Base-by-base conservation (phyloP, 2,329 filamentous ascomycete genomes). In the Diplodia corticola region DNA sequence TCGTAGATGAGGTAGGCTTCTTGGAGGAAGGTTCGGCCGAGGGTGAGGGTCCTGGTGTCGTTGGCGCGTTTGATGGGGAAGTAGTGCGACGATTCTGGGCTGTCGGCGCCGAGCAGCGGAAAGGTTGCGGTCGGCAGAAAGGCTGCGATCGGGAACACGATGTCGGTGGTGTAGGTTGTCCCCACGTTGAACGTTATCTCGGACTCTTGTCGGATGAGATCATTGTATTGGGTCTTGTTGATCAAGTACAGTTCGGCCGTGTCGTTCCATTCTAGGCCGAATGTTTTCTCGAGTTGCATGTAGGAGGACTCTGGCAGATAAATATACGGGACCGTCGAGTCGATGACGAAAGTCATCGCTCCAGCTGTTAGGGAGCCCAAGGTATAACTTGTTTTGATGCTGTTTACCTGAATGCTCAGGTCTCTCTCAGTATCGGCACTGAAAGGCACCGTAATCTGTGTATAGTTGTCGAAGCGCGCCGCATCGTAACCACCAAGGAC, bases 291-390 rank as follows among this genome's bases (percentile, higher is more conserved):
- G 51, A 79, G 79, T 2, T 63, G 68, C 17, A 72, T 28, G 51
- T 75, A 79, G 9, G 72, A 75, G 6, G 60, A 64, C 4, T 68
- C 59, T 3, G 78, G 77, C 1, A 80, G 71, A 69, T 73, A 78
- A 1, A 79, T 53, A 20, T 78, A 69, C 0, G 78, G 71, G 5
- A 76, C 68, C 0, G 74, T 71, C 1, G 77, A 78, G 73, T 91
- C 88, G 65, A 91, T 84, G 63, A 86, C 71, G 24, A 85, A 85
- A 15, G 69, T 5, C 30, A 37, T 28, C 20, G 46, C 7, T 5
- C 20, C 12, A 9, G 46, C 10, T 1, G 20, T 13, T 2, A 63
- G n/a, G 5, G 35, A 3, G 5, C 15, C 28, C 22, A 12, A 5
- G 13, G 46, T 30, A 2, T 9, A 5, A 10, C 13, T 49, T 4